phyloP scores from a whole-genome alignment of 1,284 basidiomycete species.

The Phellopilus nigrolimitatus region DNA sequence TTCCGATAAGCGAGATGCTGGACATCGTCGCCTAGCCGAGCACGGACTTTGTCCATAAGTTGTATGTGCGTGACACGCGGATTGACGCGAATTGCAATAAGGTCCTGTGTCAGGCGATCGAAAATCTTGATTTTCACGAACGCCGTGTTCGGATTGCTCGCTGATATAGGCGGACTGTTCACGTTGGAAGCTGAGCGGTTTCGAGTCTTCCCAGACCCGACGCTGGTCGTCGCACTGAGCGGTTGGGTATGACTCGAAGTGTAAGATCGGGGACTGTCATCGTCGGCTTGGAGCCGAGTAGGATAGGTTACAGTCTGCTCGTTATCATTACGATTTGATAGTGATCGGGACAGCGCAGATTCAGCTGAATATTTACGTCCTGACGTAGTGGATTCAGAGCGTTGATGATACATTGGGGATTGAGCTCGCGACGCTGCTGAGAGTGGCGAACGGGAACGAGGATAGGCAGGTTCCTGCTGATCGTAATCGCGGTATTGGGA shows the following conservation, averaged over 20 bases:
- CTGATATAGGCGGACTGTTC: conserved; percentile 69
- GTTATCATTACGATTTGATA: conserved; percentile 8
- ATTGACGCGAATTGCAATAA: conserved; percentile 97
- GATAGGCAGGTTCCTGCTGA: conserved; percentile 8
- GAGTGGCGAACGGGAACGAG: conserved; percentile 12
- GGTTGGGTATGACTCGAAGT: conserved; percentile 30
- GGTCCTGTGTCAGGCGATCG: conserved; percentile 84
- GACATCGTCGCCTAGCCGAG: conserved; percentile 78
- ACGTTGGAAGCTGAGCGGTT: conserved; percentile 39
- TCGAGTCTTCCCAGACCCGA: conserved; percentile 9
- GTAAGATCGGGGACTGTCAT: conserved; percentile 17
- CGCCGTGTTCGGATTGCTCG: conserved; percentile 70
- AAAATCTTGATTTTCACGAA: conserved; percentile 99
- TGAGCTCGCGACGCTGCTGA: conserved; percentile 11
- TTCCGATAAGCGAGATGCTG: conserved; percentile 69
- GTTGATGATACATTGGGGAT: conserved; percentile 9
- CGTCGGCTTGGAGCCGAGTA: background rate
- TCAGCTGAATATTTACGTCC: conserved; percentile 2
- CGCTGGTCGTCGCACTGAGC: conserved; percentile 24
- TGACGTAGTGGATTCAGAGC: conserved; percentile 8
- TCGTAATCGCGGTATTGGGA: background rate
- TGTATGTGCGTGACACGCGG: conserved; percentile 84
- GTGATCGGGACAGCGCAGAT: conserved; percentile 10
- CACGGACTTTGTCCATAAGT: conserved; percentile 87
- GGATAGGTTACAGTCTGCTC: background rate